Evolutionary conservation across 306 rosid genomes (phyloP).

Genomic region (Hippophae rhamnoides): DNA sequence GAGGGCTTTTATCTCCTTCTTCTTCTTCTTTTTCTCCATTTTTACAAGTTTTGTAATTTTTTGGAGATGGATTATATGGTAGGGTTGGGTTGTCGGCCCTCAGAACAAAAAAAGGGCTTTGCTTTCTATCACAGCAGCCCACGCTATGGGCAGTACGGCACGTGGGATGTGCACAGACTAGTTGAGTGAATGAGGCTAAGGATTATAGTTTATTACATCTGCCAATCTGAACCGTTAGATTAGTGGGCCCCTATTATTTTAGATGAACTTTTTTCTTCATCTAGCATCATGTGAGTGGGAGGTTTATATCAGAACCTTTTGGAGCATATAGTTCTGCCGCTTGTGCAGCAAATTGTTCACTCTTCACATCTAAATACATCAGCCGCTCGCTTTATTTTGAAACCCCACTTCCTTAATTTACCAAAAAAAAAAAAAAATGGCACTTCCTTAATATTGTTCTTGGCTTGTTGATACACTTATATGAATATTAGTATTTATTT

Average conservation of each 20-base stretch:
- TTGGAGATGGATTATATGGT: constrained; percentile 43
- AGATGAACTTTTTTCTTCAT: constrained; percentile 5
- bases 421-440: too few species aligned
- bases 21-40: neutral
- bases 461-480: too few species aligned
- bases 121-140: constrained; percentile 38
- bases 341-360: too few species aligned
- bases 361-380: too few species aligned
- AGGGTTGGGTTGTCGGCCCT: constrained; percentile 54
- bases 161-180: constrained; percentile 50
- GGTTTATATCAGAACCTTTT: neutral
- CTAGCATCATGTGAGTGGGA: constrained; percentile 21
- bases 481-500: too few species aligned
- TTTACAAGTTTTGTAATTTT: neutral
- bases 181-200: constrained; percentile 23
- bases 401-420: too few species aligned
- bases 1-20: neutral
- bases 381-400: too few species aligned
- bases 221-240: constrained; percentile 24
- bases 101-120: constrained; percentile 28
- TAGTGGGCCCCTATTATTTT: constrained; percentile 18
- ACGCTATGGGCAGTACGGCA: constrained; percentile 58
- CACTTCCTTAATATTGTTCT: too few species aligned
- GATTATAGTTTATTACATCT: constrained; percentile 34
- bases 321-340: too few species aligned